phyloP scores from a whole-genome alignment of 495 filamentous ascomycete genomes.

The Thermothielavioides terrestris region DNA sequence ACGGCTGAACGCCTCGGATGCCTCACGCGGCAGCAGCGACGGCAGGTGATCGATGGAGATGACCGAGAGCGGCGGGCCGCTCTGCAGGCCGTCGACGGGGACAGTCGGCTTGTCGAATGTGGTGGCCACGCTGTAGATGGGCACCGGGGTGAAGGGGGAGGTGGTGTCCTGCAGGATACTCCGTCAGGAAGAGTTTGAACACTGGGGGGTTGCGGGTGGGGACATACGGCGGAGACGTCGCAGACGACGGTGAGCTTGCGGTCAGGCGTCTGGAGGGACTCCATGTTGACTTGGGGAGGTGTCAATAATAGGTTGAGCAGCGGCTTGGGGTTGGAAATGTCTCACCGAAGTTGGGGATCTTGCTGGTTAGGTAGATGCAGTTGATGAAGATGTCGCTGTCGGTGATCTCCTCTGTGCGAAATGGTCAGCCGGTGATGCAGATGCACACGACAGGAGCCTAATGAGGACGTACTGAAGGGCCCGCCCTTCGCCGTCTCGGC shows the following conservation, averaged over 20 bases:
- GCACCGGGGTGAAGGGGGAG: conserved; percentile 52
- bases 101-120: conserved; percentile 81
- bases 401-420: conserved; percentile 57
- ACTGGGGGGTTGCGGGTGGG: conserved; percentile 51
- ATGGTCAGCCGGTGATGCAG: conserved; percentile 1
- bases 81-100: conserved; percentile 50
- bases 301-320: not conserved
- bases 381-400: conserved; percentile 79
- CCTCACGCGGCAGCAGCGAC: conserved; percentile 75
- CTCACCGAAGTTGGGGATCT: conserved; percentile 30
- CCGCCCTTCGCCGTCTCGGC: conserved; percentile 77
- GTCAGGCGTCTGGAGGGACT: conserved; percentile 57
- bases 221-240: conserved; percentile 73
- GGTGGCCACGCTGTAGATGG: conserved; percentile 74
- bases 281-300: conserved; percentile 46
- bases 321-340: not conserved
- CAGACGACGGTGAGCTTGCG: conserved; percentile 78
- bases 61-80: conserved; percentile 56
- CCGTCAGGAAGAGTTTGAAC: conserved; percentile 26
- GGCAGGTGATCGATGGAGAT: conserved; percentile 91
- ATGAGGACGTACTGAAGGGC: conserved; percentile 54
- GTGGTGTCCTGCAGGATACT: conserved; percentile 58
- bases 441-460: not conserved
- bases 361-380: conserved; percentile 72
- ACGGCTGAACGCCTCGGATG: conserved; percentile 72